Conservation (phyloP, 768 basidiomycete genomes). For the Chalciporus sphaerocephalus region DNA sequence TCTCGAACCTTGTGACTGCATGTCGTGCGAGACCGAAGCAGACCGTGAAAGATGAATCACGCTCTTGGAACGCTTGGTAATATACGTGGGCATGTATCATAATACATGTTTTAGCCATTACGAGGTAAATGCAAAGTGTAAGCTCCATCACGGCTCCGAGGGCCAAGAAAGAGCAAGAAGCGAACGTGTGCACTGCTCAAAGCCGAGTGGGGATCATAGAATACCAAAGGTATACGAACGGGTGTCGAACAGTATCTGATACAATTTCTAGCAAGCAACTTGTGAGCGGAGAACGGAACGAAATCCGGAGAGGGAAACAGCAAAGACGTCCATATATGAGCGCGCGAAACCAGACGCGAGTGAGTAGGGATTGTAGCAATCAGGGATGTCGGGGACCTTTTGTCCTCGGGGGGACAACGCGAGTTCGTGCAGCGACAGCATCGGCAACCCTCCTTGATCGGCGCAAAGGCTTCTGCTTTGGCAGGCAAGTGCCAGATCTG, state of each 20-base stretch:
- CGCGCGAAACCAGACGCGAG: neutral
- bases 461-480: slow-evolving; percentile 16
- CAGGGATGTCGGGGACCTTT: slow-evolving; percentile 27
- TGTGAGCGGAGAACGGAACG: slow-evolving; percentile 8
- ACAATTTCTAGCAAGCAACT: slow-evolving; percentile 23
- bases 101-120: slow-evolving; percentile 20
- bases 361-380: slow-evolving; percentile 3
- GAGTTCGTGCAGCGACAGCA: slow-evolving; percentile 48
- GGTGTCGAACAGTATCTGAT: slow-evolving; percentile 17
- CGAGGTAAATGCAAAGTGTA: slow-evolving; percentile 1
- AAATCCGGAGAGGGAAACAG: slow-evolving; percentile 2
- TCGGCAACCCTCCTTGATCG: slow-evolving; percentile 69
- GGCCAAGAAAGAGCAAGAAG: slow-evolving; percentile 12
- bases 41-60: neutral
- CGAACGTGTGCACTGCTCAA: slow-evolving; percentile 11
- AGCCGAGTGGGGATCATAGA: slow-evolving; percentile 25
- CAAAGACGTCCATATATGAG: slow-evolving; percentile 1
- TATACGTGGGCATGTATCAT: slow-evolving; percentile 14
- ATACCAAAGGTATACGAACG: slow-evolving; percentile 24
- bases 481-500: neutral
- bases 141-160: slow-evolving; percentile 3
- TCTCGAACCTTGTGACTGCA: too few relatives aligned
- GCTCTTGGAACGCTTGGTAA: slow-evolving; percentile 8
- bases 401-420: slow-evolving; percentile 33
- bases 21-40: neutral